Evolutionary conservation across 2,329 filamentous ascomycete species (phyloP), one percentile per base, ranked within the genome.

Genomic region (Microcera coccophila): DNA sequence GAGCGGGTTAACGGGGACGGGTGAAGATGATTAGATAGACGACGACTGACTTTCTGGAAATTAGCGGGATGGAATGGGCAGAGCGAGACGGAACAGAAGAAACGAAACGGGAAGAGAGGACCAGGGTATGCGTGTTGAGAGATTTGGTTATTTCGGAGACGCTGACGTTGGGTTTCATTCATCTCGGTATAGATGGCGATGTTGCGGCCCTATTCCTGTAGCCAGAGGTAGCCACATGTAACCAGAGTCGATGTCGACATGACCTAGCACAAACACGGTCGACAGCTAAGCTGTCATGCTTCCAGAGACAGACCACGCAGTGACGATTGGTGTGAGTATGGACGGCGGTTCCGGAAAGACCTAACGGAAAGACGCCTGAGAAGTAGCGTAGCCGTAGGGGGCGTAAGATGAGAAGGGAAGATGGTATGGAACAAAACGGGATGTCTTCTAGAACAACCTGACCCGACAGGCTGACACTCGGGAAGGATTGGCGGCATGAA

Each of bases 1-100:
- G 3, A 74, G 73, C 5, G 71, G 75, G 0, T 55, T 81, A 57
- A 76, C 75, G 18, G 73, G 76, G 11, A 48, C 69, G 41, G 66
- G 65, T 2, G 70, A 73, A 42, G 72, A 74, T 15, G 65, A 68
- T 26, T 66, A 51, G 50, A 32, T 36, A 34, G 26, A 36, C 11
- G 4, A 8, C 8, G 33, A 18, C 19, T n/a, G n/a, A n/a, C n/a
- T n/a, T n/a, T n/a, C n/a, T 28, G n/a, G 22, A 26, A 26, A 12
- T 7, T 7, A 26, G 4, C 24, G n/a, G 37, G n/a, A 32, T 8
- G 15, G n/a, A n/a, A 5, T 18, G n/a, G 18, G 22, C 31, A 10
- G 7, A 8, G 8, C 21, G 39, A 39, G 17, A 34, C 24, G 36
- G 28, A 26, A 26, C 7, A 36, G 7, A 22, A 32, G 39, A 26